Conservation (phyloP, 2,329 filamentous ascomycete genomes). For the Colletotrichum musae region DNA sequence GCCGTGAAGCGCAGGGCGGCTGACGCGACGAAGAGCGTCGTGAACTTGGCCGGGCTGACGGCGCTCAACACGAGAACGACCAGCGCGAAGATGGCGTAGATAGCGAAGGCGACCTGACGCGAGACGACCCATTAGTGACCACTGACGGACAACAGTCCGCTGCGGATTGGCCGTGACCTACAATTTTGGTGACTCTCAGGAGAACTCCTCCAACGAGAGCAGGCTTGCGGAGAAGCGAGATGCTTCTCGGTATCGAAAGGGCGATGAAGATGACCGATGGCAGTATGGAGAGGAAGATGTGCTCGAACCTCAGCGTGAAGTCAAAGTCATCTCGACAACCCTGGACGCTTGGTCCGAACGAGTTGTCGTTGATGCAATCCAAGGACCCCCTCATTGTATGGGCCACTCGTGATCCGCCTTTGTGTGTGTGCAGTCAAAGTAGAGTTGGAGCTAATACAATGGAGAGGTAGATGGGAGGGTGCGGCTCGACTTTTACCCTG, state of each 20-base stretch:
- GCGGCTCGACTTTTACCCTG: no score
- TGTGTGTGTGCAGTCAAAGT: no score
- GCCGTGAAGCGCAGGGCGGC: slow-evolving; percentile 48
- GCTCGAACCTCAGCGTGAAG: slow-evolving; percentile 63
- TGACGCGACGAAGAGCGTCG: slow-evolving; percentile 25
- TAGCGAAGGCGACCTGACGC: background rate
- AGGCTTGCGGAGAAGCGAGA: slow-evolving; percentile 46
- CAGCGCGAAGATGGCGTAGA: background rate
- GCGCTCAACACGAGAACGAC: background rate
- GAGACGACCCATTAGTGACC: background rate
- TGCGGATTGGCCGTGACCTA: background rate
- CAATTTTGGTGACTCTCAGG: slow-evolving; percentile 47
- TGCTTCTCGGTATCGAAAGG: slow-evolving; percentile 48
- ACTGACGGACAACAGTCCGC: background rate
- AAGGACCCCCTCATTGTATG: no score
- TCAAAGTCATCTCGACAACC: slow-evolving; percentile 65
- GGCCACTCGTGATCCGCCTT: no score
- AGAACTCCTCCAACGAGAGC: slow-evolving; percentile 47
- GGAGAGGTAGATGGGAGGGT: no score
- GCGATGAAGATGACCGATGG: slow-evolving; percentile 53
- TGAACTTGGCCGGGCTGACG: background rate
- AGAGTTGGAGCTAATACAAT: no score
- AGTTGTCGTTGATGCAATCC: slow-evolving; percentile 49
- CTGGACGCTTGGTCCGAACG: slow-evolving; percentile 59
- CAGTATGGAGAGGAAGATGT: slow-evolving; percentile 54